Evolutionary conservation across 2,329 filamentous ascomycete genomes (phyloP).

Genomic region (Penicillium brasilianum): DNA sequence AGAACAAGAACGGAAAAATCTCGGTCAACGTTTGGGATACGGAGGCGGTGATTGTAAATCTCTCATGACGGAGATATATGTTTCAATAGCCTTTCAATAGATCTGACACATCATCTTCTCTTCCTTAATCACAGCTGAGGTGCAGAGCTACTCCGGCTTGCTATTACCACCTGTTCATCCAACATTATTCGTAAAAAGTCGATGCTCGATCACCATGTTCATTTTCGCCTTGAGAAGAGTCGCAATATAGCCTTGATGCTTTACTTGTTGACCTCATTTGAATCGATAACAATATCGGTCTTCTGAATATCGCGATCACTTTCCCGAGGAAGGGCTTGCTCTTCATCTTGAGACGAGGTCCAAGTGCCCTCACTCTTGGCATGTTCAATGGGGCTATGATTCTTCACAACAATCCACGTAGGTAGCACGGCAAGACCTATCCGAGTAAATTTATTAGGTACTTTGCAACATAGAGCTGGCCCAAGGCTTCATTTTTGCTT

Average conservation of each 20-base stretch:
- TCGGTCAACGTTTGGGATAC: slow-evolving; percentile 1
- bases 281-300: neutral
- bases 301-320: neutral
- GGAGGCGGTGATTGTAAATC: neutral
- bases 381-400: slow-evolving; percentile 29
- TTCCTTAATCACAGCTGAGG: neutral
- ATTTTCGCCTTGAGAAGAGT: neutral
- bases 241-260: neutral
- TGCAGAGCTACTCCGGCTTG: neutral
- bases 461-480: too few relatives aligned
- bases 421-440: slow-evolving; percentile 33
- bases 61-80: neutral
- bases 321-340: neutral
- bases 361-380: neutral
- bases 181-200: too few relatives aligned
- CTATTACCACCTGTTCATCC: neutral
- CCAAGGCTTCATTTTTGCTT: slow-evolving; percentile 7
- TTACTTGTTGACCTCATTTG: neutral
- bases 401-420: slow-evolving; percentile 35
- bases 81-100: neutral
- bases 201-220: neutral
- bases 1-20: neutral
- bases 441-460: neutral
- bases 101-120: neutral
- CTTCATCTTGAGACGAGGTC: neutral